phyloP scores from a whole-genome alignment of 345 rosid genomes.

The Ricinus communis region DNA sequence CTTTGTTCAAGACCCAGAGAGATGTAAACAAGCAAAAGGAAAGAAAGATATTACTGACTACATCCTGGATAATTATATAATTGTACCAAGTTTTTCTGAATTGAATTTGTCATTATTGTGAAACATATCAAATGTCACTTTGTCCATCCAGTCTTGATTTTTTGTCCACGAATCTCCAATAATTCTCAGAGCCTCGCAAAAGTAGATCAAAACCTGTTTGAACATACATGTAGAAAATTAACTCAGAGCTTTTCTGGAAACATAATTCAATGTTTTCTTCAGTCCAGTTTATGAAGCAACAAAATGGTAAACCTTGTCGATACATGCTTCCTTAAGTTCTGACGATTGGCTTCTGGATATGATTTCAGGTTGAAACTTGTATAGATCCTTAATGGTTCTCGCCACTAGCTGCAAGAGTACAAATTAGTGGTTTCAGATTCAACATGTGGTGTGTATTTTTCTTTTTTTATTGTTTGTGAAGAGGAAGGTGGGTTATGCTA shows the following conservation, averaged over 20 bases:
- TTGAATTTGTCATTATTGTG: constrained; percentile 37
- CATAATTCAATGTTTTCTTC: neutral
- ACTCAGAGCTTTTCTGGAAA: neutral
- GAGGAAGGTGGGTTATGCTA: constrained; percentile 10
- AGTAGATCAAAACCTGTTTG: constrained; percentile 51
- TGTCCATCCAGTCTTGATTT: constrained; percentile 51
- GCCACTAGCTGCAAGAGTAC: constrained; percentile 48
- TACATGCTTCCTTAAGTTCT: constrained; percentile 44
- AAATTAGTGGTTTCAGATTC: constrained; percentile 16
- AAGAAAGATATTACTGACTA: no score
- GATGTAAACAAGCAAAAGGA: no score
- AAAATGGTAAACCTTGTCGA: constrained; percentile 47
- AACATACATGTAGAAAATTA: constrained; percentile 10
- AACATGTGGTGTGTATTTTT: neutral
- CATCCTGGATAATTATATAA: no score
- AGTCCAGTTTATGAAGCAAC: neutral
- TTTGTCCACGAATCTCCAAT: constrained; percentile 70
- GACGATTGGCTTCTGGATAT: constrained; percentile 38
- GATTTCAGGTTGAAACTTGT: constrained; percentile 59
- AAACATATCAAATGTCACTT: constrained; percentile 34
- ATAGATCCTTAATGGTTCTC: constrained; percentile 68
- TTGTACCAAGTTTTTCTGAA: constrained; percentile 55
- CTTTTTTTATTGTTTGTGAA: neutral
- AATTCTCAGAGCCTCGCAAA: constrained; percentile 49
- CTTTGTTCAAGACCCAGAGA: no score